Base-by-base conservation (phyloP, 495 filamentous ascomycete species). In the Neurospora pannonica region DNA sequence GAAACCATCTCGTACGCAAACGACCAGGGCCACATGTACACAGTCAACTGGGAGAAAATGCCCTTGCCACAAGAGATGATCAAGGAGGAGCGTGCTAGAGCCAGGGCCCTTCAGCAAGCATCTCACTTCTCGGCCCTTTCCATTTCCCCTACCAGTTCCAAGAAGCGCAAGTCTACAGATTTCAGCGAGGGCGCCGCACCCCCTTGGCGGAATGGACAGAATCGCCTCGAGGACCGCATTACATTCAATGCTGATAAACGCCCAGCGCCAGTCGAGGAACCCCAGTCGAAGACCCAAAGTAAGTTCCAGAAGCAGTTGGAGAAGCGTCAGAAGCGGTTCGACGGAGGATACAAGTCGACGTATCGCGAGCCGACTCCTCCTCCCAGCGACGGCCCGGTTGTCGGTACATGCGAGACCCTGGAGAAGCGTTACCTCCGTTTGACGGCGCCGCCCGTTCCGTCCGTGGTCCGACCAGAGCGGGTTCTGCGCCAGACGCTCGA, bases 341-440 rank as follows among this genome's bases (percentile, higher is more conserved):
- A 95, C 76, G 88, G 88, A 62, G 87, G 88, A 28, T 90, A 90
- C 77, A 88, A 84, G 76, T 88, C 89, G 7, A 83, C 88, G 69
- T 89, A 90, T 60, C 85, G 88, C 73, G 90, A 90, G 48, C 89
- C 92, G 17, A 87, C 84, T 38, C 86, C 88, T 38, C 87, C 90
- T 46, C 85, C 88, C 38, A 82, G 85, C 70, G 85, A 88, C 74
- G 96, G 95, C 71, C 95, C 96, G 15, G 89, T 98, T 37, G 89
- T 97, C 62, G 96, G 96, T 74, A 90, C 91, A 40, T 95, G 91
- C 84, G 86, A 93, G 84, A 85, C 85, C n/a, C 84, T 98, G 71
- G 94, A 98, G 84, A 99, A 99, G 86, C 89, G 87, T 76, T 99
- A 97, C 81, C 92, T 98, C 79, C 94, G 96, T 36, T 87, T 99